phyloP scores from a whole-genome alignment of 345 rosid species.

The Brassica carinata region DNA sequence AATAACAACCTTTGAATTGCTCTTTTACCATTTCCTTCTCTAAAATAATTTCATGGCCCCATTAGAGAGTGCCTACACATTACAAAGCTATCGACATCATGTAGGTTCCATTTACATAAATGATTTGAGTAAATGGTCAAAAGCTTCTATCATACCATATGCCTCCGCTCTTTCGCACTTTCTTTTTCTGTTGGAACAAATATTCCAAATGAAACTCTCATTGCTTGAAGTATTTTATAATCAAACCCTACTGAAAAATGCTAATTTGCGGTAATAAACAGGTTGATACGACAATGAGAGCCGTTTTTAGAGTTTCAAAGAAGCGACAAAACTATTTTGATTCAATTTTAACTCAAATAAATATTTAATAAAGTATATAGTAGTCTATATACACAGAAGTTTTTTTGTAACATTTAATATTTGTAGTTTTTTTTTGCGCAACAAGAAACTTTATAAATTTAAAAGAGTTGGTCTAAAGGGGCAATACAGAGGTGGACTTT shows the following conservation, averaged over 20 bases:
- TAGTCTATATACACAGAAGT: too few relatives aligned
- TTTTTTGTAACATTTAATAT: too few relatives aligned
- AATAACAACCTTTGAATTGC: conserved; percentile 10
- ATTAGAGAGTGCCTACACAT: conserved; percentile 29
- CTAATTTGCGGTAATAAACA: conserved; percentile 2
- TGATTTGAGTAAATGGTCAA: conserved; percentile 44
- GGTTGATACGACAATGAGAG: neutral
- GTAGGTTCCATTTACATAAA: conserved; percentile 46
- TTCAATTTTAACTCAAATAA: neutral
- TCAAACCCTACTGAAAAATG: neutral
- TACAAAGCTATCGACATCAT: conserved; percentile 38
- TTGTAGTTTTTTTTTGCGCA: too few relatives aligned
- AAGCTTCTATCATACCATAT: conserved; percentile 42
- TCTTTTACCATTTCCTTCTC: neutral
- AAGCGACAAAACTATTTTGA: neutral
- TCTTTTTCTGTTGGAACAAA: neutral
- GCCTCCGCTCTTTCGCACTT: conserved; percentile 12
- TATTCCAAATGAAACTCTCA: conserved; percentile 16
- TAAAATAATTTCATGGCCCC: conserved; percentile 21
- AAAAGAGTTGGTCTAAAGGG: too few relatives aligned
- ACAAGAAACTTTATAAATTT: too few relatives aligned
- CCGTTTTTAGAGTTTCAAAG: neutral
- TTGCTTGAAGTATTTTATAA: neutral
- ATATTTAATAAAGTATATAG: neutral
- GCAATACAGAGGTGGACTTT: too few relatives aligned